phyloP scores from a whole-genome alignment of 495 filamentous ascomycete species.

The Xylaria cubensis region DNA sequence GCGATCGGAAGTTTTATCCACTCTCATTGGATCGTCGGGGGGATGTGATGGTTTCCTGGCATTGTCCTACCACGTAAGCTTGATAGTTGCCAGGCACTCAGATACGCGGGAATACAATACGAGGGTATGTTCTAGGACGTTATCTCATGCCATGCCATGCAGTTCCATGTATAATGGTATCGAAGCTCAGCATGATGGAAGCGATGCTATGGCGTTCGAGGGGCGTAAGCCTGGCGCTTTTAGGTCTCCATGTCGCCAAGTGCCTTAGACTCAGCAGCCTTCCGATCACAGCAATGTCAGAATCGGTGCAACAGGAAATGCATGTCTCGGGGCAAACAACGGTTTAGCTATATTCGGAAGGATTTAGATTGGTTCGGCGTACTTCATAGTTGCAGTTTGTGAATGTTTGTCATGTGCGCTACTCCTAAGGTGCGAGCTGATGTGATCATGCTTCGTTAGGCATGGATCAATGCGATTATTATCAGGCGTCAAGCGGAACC shows the following conservation, averaged over 20 bases:
- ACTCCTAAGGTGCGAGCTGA: background rate
- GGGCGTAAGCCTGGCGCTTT: slow-evolving; percentile 8
- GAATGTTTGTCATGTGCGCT: background rate
- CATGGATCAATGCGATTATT: background rate
- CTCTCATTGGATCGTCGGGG: slow-evolving; percentile 12
- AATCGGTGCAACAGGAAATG: slow-evolving; percentile 19
- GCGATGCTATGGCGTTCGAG: slow-evolving; percentile 1
- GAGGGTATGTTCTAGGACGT: background rate
- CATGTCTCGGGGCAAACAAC: slow-evolving; percentile 8
- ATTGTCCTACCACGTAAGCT: slow-evolving; percentile 3
- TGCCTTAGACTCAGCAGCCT: background rate
- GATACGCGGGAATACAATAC: background rate
- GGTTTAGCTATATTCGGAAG: slow-evolving; percentile 15
- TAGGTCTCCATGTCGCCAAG: background rate
- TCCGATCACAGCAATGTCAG: background rate
- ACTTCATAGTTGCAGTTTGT: background rate
- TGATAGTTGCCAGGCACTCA: slow-evolving; percentile 14
- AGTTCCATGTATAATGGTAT: background rate
- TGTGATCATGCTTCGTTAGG: background rate
- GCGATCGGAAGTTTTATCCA: slow-evolving; percentile 11
- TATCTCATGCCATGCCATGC: slow-evolving; percentile 7
- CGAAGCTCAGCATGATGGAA: slow-evolving; percentile 6
- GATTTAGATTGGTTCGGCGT: slow-evolving; percentile 11
- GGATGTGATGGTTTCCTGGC: background rate
- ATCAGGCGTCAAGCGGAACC: background rate